Evolutionary conservation across 495 filamentous ascomycete genomes (phyloP), one percentile per base, ranked within the genome.

Genomic region (Neurospora pannonica): DNA sequence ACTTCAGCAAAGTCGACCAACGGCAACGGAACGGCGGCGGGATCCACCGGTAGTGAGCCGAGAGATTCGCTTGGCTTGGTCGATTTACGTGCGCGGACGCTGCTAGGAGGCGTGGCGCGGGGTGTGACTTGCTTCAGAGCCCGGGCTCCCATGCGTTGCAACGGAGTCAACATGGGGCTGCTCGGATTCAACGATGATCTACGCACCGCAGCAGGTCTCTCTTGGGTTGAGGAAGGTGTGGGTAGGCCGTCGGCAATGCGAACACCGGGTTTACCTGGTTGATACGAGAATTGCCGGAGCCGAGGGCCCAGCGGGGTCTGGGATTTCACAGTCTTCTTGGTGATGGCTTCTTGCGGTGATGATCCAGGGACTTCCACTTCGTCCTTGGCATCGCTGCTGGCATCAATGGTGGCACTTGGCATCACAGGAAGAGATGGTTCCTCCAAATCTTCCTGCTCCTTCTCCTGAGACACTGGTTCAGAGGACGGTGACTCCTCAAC

Each of bases 61-160:
- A 72, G 60, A 70, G 24, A 67, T 13, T 38, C 72, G 54, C 13
- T 83, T 76, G 2, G 73, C 73, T 46, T 85, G 60, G 5, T 19
- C 9, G 28, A 17, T 82, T 72, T 89, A 85, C 24, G 85, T 80
- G 62, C 43, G 37, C 24, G 62, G 62, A 24, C 7, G 24, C 40
- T 48, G 72, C 83, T 79, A 40, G 84, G 79, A 8, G 88, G 43
- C 78, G 83, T 75, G 40, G 82, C 48, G 46, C 76, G 74, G 31
- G 78, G 78, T 28, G 70, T 82, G 11, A 73, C 67, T 17, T 81
- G 81, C 3, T 77, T 81, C 76, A 77, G 79, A 71, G 80, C 88
- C 74, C 78, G 87, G 74, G 69, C 85, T 77, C 78, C 85, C 74
- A 78, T 85, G 76, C 80, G 87, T 80, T 79, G 85, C 77, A 85